Percentiles rank a stretch among this genome's conserved stretches.
phyloP scores from a whole-genome alignment of 305 asterid genomes.

The Fraxinus platypoda region DNA sequence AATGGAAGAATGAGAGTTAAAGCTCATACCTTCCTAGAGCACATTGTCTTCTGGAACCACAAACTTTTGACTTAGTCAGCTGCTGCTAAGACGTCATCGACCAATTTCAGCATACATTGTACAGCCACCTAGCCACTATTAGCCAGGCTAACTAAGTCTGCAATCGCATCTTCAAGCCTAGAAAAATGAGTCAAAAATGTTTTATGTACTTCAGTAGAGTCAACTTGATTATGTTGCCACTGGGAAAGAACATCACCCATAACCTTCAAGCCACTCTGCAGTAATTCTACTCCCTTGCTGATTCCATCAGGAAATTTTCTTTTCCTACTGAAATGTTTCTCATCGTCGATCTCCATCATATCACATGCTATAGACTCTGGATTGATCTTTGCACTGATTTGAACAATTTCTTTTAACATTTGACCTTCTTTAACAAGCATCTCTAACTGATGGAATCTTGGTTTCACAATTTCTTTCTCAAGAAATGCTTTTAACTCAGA shows the following conservation, averaged over 20 bases:
- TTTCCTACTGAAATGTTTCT: constrained; percentile 55
- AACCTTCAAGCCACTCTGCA: constrained; percentile 74
- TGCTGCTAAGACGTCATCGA: not conserved
- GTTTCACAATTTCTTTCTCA: constrained; percentile 65
- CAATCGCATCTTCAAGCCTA: constrained; percentile 70
- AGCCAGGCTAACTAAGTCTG: constrained; percentile 62
- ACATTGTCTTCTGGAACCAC: not conserved
- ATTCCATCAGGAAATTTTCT: constrained; percentile 83
- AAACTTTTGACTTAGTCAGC: not conserved
- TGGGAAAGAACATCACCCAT: constrained; percentile 71
- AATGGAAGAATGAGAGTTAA: not conserved
- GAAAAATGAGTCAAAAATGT: constrained; percentile 60
- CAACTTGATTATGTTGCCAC: constrained; percentile 59
- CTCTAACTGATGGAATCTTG: constrained; percentile 36
- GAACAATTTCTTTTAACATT: constrained; percentile 41
- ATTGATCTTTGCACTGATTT: constrained; percentile 23
- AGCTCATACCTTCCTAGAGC: constrained; percentile 13
- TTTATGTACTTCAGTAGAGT: constrained; percentile 49
- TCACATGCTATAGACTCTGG: constrained; percentile 32
- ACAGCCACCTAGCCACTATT: constrained; percentile 27
- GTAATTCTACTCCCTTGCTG: constrained; percentile 67
- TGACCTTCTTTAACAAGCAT: constrained; percentile 61
- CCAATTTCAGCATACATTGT: not conserved
- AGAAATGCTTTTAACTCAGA: constrained; percentile 68
- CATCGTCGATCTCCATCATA: constrained; percentile 64